Percentiles rank a stretch among this genome's conserved stretches.
Evolutionary conservation across 768 basidiomycete genomes (phyloP).

Genomic region (Gymnopilus junonius): DNA sequence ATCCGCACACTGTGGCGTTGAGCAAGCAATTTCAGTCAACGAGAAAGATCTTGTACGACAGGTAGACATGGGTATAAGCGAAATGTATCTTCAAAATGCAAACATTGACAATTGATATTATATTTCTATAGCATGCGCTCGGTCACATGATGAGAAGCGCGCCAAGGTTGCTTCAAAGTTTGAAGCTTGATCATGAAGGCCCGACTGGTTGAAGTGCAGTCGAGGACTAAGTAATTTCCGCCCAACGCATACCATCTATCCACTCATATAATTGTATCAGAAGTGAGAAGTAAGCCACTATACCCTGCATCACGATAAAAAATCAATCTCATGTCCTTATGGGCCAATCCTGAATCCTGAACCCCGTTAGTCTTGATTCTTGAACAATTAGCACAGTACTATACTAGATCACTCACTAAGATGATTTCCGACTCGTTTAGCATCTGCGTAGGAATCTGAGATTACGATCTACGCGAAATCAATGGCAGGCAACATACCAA

Average conservation of each 20-base stretch:
- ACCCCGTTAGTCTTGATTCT: not conserved
- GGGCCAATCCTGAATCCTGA: not conserved
- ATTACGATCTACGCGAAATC: not conserved
- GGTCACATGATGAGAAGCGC: not conserved
- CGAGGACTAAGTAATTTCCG: too few relatives aligned
- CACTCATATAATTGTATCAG: not conserved
- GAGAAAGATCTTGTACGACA: conserved; percentile 18
- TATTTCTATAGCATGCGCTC: not conserved
- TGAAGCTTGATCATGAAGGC: too few relatives aligned
- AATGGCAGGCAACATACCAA: conserved; percentile 17
- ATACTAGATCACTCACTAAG: not conserved
- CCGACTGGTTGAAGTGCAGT: too few relatives aligned
- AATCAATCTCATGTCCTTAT: conserved; percentile 7
- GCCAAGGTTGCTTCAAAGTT: too few relatives aligned
- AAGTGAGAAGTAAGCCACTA: conserved; percentile 13
- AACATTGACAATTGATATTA: too few relatives aligned
- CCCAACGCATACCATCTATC: not conserved
- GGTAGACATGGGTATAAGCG: conserved; percentile 9
- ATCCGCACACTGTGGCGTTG: not conserved
- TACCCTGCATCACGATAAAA: conserved; percentile 21
- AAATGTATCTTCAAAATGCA: not conserved
- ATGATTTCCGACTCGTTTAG: not conserved
- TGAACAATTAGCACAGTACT: not conserved
- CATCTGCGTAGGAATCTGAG: not conserved
- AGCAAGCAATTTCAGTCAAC: conserved; percentile 7